A percentile compares a stretch with the other conserved stretches of the same genome.
phyloP scores from a whole-genome alignment of 2,329 filamentous ascomycete species.

The Claviceps arundinis region DNA sequence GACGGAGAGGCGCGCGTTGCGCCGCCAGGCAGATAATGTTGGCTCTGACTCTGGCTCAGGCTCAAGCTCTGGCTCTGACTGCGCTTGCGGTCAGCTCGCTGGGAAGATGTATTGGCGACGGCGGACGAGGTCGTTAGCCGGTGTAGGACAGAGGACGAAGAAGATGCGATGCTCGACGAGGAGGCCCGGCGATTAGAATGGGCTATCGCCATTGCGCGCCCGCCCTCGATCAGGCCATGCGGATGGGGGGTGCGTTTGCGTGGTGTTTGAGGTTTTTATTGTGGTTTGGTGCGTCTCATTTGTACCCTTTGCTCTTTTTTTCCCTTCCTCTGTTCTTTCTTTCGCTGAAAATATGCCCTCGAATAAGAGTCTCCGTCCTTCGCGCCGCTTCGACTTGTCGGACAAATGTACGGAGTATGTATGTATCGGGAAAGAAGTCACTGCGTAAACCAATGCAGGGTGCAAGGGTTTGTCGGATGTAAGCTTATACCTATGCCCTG shows the following conservation, averaged over 20 bases:
- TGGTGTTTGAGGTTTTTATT: neutral
- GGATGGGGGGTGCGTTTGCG: neutral
- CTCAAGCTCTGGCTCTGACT: neutral
- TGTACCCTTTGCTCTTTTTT: neutral
- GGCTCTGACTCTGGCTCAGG: slow-evolving; percentile 1
- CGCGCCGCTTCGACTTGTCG: too few relatives aligned
- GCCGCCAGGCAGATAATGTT: neutral
- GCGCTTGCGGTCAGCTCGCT: neutral
- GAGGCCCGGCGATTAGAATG: slow-evolving; percentile 11
- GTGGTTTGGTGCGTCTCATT: neutral
- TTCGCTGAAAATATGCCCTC: neutral
- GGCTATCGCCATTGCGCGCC: slow-evolving; percentile 11
- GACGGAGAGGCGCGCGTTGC: neutral
- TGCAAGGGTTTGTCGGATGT: too few relatives aligned
- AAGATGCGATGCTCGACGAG: slow-evolving; percentile 6
- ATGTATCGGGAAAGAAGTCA: too few relatives aligned
- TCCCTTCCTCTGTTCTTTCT: neutral
- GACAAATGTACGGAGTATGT: too few relatives aligned
- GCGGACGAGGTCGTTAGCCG: slow-evolving; percentile 2
- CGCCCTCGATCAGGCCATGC: slow-evolving; percentile 10
- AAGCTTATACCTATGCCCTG: too few relatives aligned
- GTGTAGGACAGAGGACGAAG: slow-evolving; percentile 5
- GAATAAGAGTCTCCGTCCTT: too few relatives aligned
- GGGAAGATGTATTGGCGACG: neutral
- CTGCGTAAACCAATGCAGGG: too few relatives aligned